Evolutionary conservation across 2,329 filamentous ascomycete genomes (phyloP), one percentile per base, ranked within the genome.

Genomic region (Claviceps humidiphila): DNA sequence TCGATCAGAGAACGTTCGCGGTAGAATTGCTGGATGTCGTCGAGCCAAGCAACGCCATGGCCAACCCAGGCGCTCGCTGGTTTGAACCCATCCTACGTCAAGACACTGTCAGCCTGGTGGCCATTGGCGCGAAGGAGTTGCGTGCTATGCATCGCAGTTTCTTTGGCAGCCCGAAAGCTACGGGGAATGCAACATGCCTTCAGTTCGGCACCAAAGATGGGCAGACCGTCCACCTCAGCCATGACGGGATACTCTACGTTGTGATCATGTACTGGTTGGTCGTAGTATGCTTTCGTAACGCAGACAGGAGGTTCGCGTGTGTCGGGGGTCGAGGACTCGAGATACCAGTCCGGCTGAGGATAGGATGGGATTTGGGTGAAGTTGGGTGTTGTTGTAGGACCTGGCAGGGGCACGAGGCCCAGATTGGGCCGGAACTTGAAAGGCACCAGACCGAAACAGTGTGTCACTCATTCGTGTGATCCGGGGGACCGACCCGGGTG

Each of bases 11-110:
- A 88, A 53, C 94, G 82, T 70, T 98, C 93, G 58, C 93, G 87
- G 74, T 97, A 98, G 74, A 97, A 98, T 64, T 88, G 84, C 68
- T 98, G 89, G 57, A 98, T 87, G 62, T 98, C 93, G 63, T 96
- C 91, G 54, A 98, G 82, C 91, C 91, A 98, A 58, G 80, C 75
- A 66, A 98, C 95, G 58, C 91, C 89, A 67, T 87, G 84, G 57
- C 82, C 77, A 53, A 94, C 87, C 93, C 93, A 98, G 62, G 78
- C 81, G 71, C 90, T 96, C 66, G 94, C 89, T 17, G 89, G 82
- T 71, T 94, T 96, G 77, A 96, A 98, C 65, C 87, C 88, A 82
- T 98, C 93, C 89, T 96, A 11, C 5, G 20, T 14, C 4, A 14
- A 9, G 7, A 22, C 8, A 30, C 8, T 30, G 40, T 51, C n/a